Base-by-base conservation (phyloP, 345 rosid species). In the Aethionema arabicum region DNA sequence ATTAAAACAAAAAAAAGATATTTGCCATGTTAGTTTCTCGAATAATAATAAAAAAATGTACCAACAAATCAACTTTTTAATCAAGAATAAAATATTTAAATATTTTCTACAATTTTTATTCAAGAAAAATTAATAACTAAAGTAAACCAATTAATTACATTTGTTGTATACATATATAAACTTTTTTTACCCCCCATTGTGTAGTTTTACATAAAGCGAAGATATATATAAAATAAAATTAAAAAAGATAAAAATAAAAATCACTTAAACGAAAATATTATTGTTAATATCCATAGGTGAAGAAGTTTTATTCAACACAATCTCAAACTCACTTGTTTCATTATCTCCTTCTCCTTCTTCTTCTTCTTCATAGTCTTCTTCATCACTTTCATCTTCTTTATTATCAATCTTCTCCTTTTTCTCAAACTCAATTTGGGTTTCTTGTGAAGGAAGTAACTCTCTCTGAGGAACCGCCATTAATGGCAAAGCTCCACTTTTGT, bases 381-480 rank as follows among this genome's bases (percentile, higher is more conserved):
- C 73, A 3, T 73, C 80, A 21, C 82, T 32, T 66, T 80, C 67
- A 46, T 54, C 46, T 59, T 65, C 70, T 65, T 65, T 53, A 16
- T 42, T 4, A 36, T 37, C 61, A 72, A 44, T 52, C 16, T 47
- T 59, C 35, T 66, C 71, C 5, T 41, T 12, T 40, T 40, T 48
- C 14, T 33, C 38, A 39, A 35, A 31, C 65, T 60, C 59, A 29
- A 32, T 57, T 14, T 62, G 73, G 3, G 37, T 52, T 53, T 38
- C 62, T 31, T 63, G 76, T 32, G 36, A 58, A 2, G 63, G 69
- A n/a, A 91, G 96, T 82, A 89, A 84, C 72, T 89, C 89, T 56
- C 78, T 87, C 53, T 89, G 85, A 3, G 95, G 89, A 42, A 40
- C 73, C 10, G 79, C 89, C 89, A 81, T 76, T 46, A 81, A 50